Evolutionary conservation across 164 flowering plant species (phyloP), one percentile per base, ranked within the genome.

Genomic region (Hamamelis virginiana): DNA sequence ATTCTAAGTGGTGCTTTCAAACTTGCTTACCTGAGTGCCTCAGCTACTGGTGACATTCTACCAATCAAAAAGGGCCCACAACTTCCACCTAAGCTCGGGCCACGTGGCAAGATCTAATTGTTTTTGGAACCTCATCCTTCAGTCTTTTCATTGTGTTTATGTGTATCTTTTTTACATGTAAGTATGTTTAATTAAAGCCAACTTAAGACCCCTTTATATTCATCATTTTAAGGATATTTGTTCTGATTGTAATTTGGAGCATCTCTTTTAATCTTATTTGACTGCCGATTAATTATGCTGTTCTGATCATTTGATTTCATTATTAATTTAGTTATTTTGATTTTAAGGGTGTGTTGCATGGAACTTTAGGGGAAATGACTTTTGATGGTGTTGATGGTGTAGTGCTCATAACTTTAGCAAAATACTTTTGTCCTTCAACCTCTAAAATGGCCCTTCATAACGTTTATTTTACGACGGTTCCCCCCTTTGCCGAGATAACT

Each of bases 31-130:
- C 67, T 88, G 64, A 95, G 96, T 75, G 72, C 97, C 73, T 86
- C 94, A 1, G 91, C 96, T 59, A 41, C 92, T 0, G 87, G 80
- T 52, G 97, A 95, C 70, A 67, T 85, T 50, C 82, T 95, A 48
- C 97, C 97, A 0, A 95, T 95, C 85, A 85, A 82, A 83, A 95
- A 89, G 79, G 98, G 97, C 44, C 97, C 97, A 1, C 98, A 95
- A 80, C 89, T 86, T 27, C 97, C 97, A 21, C 98, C 97, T 14
- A 87, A 92, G 94, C 88, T 68, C 3, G 97, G 97, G 0, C 97
- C 97, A 1, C 89, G 97, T 65, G 98, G 87, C 70, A 92, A 92
- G 86, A 87, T 95, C 87, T 92, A 80, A 85, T 43, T 53, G 13
- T 62, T 50, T 21, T 51, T 18, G 9, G n/a, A 23, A 28, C 33